phyloP scores from a whole-genome alignment of 2,329 filamentous ascomycete species.

The Neonectria punicea region DNA sequence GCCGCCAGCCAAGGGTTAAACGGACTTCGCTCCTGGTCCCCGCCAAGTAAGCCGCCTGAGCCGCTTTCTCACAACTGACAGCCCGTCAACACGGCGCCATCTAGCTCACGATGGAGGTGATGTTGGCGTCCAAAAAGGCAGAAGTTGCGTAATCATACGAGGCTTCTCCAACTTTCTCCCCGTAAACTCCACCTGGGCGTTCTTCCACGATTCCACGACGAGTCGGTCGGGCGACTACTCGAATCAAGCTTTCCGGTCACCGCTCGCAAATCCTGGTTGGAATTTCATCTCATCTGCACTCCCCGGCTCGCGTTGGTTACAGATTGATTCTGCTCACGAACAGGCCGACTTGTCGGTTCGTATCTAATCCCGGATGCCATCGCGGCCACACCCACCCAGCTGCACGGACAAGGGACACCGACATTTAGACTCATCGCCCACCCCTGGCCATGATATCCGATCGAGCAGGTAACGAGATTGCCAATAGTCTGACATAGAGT shows the following conservation, averaged over 20 bases:
- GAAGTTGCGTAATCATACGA: conserved; percentile 15
- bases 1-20: not conserved
- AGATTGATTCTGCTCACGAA: conserved; percentile 16
- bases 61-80: not conserved
- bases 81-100: not conserved
- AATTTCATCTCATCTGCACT: conserved; percentile 19
- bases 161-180: conserved; percentile 1
- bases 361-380: conserved; percentile 25
- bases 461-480: conserved; percentile 40
- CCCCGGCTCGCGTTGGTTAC: conserved; percentile 18
- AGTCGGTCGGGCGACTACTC: conserved; percentile 1
- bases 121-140: not conserved
- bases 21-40: not conserved
- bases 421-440: conserved; percentile 16
- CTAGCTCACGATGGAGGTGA: conserved; percentile 5
- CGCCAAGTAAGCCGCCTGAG: not conserved
- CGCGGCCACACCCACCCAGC: conserved; percentile 25
- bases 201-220: not conserved
- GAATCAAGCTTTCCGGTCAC: conserved; percentile 6
- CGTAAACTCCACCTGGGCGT: conserved; percentile 1
- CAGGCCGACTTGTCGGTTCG: conserved; percentile 14
- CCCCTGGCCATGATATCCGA: conserved; percentile 32
- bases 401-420: conserved; percentile 24
- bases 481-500: conserved; percentile 33
- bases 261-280: conserved; percentile 8